A percentile compares a stretch with the other conserved stretches of the same genome.
phyloP scores from a whole-genome alignment of 345 rosid species.

The Pugionium dolabratum region DNA sequence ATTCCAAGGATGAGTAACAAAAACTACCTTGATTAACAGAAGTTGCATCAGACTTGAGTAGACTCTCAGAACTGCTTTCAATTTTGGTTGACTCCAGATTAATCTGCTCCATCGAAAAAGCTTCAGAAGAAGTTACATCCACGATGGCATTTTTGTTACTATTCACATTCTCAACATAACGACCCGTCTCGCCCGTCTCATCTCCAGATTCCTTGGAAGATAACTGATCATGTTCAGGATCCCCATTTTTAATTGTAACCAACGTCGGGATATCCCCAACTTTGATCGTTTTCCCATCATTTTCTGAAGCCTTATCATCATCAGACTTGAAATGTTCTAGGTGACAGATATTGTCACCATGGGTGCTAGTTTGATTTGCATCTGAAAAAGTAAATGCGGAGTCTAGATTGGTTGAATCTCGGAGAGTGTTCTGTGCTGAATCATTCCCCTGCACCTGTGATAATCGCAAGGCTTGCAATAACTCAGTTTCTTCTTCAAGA shows the following conservation, averaged over 20 bases:
- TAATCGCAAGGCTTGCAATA: conserved; percentile 66
- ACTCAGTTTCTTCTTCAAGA: conserved; percentile 76
- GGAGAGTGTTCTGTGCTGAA: conserved; percentile 33
- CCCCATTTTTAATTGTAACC: conserved; percentile 37
- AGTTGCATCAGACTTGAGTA: conserved; percentile 35
- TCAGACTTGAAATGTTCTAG: conserved; percentile 43
- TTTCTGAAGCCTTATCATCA: conserved; percentile 36
- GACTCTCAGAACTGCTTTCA: conserved; percentile 33
- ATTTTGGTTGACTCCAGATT: conserved; percentile 35
- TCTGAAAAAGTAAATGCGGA: conserved; percentile 43
- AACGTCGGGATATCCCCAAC: conserved; percentile 40
- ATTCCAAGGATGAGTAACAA: conserved; percentile 25
- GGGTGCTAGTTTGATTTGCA: conserved; percentile 41
- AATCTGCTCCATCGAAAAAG: conserved; percentile 28
- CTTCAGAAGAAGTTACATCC: too few species aligned
- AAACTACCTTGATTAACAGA: conserved; percentile 41
- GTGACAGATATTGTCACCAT: conserved; percentile 30
- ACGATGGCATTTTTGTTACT: too few species aligned
- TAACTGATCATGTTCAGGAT: conserved; percentile 14
- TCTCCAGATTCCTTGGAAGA: background rate
- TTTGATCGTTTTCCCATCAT: conserved; percentile 31
- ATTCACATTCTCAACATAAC: too few species aligned
- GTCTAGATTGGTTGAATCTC: conserved; percentile 36
- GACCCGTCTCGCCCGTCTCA: too few species aligned
- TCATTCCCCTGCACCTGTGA: conserved; percentile 53